phyloP scores from a whole-genome alignment of 306 rosid genomes.

The Prunus fruticosa region DNA sequence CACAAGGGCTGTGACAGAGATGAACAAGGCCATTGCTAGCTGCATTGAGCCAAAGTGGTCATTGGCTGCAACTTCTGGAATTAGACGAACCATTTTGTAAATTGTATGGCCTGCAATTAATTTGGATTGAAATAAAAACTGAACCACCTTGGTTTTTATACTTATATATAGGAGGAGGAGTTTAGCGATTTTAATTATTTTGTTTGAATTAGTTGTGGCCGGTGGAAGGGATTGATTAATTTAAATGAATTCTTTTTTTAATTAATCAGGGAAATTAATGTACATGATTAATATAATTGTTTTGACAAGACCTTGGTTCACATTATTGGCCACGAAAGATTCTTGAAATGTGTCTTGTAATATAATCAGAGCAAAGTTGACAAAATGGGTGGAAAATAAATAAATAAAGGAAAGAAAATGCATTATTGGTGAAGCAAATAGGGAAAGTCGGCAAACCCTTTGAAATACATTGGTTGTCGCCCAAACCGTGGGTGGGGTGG shows the following conservation, averaged over 20 bases:
- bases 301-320: background rate
- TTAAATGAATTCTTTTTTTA: background rate
- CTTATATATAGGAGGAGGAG: background rate
- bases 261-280: too few relatives aligned
- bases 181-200: background rate
- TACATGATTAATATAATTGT: background rate
- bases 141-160: background rate
- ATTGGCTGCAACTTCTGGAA: background rate
- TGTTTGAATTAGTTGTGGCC: background rate
- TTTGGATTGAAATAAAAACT: background rate
- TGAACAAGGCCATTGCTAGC: constrained; percentile 4
- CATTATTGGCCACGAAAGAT: background rate
- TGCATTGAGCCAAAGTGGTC: background rate
- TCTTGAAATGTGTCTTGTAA: background rate
- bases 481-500: background rate
- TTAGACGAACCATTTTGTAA: constrained; percentile 17
- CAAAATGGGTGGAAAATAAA: background rate
- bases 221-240: background rate
- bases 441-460: constrained; percentile 11
- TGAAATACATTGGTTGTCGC: background rate
- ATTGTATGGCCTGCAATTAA: background rate
- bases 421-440: background rate
- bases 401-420: background rate
- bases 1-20: constrained; percentile 22
- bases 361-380: background rate